Conservation (phyloP, 805 yeast genomes). For the Soucietia sequanensis region DNA sequence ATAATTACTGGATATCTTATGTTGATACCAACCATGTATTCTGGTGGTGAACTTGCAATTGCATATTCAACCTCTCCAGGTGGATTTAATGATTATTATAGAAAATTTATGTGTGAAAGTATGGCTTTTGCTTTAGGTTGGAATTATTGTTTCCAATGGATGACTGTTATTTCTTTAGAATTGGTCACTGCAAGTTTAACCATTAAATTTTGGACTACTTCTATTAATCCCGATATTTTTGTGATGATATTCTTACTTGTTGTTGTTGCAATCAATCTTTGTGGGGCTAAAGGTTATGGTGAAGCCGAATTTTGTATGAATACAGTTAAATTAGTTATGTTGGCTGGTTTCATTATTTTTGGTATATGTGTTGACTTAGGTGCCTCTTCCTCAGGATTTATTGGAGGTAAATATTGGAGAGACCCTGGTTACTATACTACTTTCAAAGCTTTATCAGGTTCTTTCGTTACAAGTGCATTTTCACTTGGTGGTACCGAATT, state of each 20-base stretch:
- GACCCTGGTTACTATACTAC: constrained; percentile 29
- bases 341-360: constrained; percentile 27
- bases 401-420: constrained; percentile 44
- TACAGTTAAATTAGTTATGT: constrained; percentile 20
- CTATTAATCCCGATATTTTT: constrained; percentile 17
- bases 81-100: constrained; percentile 26
- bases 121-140: constrained; percentile 38
- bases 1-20: constrained; percentile 17
- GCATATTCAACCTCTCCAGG: constrained; percentile 26
- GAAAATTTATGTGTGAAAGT: constrained; percentile 35
- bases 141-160: constrained; percentile 34
- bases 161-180: constrained; percentile 24
- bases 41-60: constrained; percentile 26
- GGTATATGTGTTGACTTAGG: constrained; percentile 26
- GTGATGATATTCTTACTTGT: constrained; percentile 24
- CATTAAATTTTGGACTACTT: constrained; percentile 21
- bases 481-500: constrained; percentile 35
- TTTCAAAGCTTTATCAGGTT: constrained; percentile 30
- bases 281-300: constrained; percentile 27
- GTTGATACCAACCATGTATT: constrained; percentile 26
- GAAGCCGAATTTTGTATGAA: constrained; percentile 31
- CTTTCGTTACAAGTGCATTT: constrained; percentile 32
- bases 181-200: constrained; percentile 27
- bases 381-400: constrained; percentile 19
- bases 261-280: constrained; percentile 20